Conservation (phyloP, 1,139 yeast genomes). For the Nakaseomyces glabratus region DNA sequence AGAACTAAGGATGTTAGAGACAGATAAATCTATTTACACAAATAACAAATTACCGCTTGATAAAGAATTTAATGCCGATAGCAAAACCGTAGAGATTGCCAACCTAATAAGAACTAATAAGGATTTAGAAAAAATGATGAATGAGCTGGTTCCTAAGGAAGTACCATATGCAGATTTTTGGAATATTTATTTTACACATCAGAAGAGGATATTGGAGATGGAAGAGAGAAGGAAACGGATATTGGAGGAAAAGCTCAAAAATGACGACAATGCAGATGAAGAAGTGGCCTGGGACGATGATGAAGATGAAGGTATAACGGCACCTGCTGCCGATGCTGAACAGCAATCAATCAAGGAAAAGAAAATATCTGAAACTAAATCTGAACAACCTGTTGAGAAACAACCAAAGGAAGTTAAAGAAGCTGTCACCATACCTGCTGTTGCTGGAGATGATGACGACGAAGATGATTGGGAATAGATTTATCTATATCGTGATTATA, state of each 20-base stretch:
- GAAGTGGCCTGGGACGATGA: constrained; percentile 28
- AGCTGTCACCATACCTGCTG: constrained; percentile 12
- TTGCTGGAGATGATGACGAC: constrained; percentile 11
- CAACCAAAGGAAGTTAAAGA: too few species aligned
- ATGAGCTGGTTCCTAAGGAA: constrained; percentile 56
- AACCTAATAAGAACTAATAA: constrained; percentile 42
- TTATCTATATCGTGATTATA: neutral
- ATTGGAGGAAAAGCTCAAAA: constrained; percentile 27
- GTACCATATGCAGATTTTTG: constrained; percentile 60
- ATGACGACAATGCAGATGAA: constrained; percentile 15
- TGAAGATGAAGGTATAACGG: constrained; percentile 17
- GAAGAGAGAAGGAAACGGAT: constrained; percentile 62
- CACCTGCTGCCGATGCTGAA: neutral
- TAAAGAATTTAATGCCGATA: constrained; percentile 38
- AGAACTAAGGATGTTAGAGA: constrained; percentile 45
- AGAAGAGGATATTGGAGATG: constrained; percentile 46
- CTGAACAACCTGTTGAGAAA: constrained; percentile 4
- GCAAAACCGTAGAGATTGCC: constrained; percentile 46
- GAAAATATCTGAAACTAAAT: neutral
- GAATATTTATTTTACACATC: constrained; percentile 59
- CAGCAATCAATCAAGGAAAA: neutral
- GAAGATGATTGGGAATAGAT: constrained; percentile 16
- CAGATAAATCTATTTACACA: constrained; percentile 39
- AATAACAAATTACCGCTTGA: constrained; percentile 32
- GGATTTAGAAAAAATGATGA: constrained; percentile 50